Evolutionary conservation across 805 yeast species (phyloP), one percentile per base, ranked within the genome.

Genomic region (Yamadazyma sp.): DNA sequence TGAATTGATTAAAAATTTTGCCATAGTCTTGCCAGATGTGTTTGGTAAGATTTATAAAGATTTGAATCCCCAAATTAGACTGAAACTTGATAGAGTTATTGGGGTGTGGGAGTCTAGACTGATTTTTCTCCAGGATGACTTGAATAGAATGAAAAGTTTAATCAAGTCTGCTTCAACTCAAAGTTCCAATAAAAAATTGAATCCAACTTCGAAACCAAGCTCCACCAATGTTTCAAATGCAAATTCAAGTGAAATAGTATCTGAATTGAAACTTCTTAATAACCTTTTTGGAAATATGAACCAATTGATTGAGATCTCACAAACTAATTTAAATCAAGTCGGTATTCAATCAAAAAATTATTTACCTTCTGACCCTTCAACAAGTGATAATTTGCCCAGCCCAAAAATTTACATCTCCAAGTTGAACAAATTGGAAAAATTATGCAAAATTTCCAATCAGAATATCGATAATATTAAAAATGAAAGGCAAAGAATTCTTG

Each of bases 1-100:
- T 4, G 85, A 77, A 31, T 80, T 82, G 44, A 56, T 81, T 3
- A 60, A 57, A 7, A 80, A 77, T 3, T 86, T 84, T 56, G 69
- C 76, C 9, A 51, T 55, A 1, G 72, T 70, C 3, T 51, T 80
- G 27, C 76, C 78, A 1, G 33, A 39, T 1, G 69, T 70, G 1
- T 44, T 80, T 31, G 42, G 47, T 3, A 40, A 52, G 5, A 57
- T 65, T 2, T 61, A 56, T 38, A 41, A 50, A 7, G 25, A 47
- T 4, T 52, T 70, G 14, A 68, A 62, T 35, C 36, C 48, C 2
- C 35, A 51, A n/a, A 56, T 72, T 8, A 68, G 69, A 40, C 71
- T 70, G 8, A 76, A 72, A 42, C 65, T 76, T 14, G 63, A 58
- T 21, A 65, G 82, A 34, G 65, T 78, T 17, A 58, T 80, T 4